Percentiles rank a stretch among this genome's conserved stretches.
These are phyloP conservation scores for Fibroporia radiculosa DNA, from an alignment of 768 basidiomycete genomes.

Conservation along the genomic window DNA sequence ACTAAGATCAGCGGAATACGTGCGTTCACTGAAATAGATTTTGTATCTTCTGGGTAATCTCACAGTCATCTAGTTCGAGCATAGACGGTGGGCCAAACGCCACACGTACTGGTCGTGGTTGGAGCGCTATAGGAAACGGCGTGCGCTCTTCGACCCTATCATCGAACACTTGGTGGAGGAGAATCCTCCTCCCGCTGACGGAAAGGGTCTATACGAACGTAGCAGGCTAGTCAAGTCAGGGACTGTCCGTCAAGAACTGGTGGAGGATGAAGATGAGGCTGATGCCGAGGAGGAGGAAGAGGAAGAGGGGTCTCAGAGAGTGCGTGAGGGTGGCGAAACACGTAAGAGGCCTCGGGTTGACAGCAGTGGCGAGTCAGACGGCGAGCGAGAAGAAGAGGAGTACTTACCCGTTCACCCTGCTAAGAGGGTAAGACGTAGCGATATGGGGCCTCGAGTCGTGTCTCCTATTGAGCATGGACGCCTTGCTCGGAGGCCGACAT, in stretches of 20 bases:
- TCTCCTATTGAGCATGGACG: conserved; percentile 1
- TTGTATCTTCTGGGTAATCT: neutral
- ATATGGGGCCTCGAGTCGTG: neutral
- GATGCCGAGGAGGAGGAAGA: neutral
- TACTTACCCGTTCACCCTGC: neutral
- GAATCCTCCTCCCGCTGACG: conserved; percentile 10
- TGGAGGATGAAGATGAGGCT: neutral
- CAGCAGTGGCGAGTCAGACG: neutral
- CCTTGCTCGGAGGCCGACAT: neutral
- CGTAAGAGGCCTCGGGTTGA: neutral
- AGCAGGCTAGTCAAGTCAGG: neutral
- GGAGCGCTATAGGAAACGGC: conserved; percentile 75
- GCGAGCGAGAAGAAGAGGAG: neutral
- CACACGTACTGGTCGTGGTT: conserved; percentile 86
- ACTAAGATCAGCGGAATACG: neutral
- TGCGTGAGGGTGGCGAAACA: neutral
- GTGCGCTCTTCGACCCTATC: conserved; percentile 43
- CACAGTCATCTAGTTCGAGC: neutral
- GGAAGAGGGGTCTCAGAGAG: neutral
- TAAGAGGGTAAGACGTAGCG: conserved; percentile 2
- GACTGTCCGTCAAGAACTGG: neutral
- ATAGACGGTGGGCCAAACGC: conserved; percentile 55
- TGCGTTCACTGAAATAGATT: neutral
- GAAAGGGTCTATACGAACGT: conserved; percentile 9
- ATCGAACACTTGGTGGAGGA: conserved; percentile 7